phyloP scores from a whole-genome alignment of 192 early-diverging fungal species.

The Cetraspora pellucida region DNA sequence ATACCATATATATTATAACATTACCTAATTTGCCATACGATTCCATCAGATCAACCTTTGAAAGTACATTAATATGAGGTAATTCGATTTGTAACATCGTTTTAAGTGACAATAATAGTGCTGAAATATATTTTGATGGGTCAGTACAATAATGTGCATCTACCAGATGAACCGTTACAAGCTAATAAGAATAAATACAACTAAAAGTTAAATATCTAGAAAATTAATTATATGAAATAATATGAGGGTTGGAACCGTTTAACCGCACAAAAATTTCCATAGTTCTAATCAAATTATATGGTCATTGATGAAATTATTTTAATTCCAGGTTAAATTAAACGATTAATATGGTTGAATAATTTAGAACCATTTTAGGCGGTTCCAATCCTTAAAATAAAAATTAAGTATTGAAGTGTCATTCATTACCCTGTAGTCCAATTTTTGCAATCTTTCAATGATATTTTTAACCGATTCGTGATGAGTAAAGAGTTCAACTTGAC shows the following conservation, averaged over 20 bases:
- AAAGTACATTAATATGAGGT: constrained; percentile 96
- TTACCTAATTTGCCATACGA: constrained; percentile 70
- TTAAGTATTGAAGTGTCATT: not conserved
- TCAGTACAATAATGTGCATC: constrained; percentile 94
- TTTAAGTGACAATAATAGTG: constrained; percentile 84
- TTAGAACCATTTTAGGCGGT: too few species aligned
- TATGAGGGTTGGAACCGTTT: too few species aligned
- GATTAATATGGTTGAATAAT: constrained; percentile 25
- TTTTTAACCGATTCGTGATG: constrained; percentile 85
- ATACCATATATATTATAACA: not conserved
- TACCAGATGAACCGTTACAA: constrained; percentile 83
- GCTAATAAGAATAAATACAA: constrained; percentile 39
- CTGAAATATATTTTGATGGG: constrained; percentile 90
- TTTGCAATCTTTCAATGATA: constrained; percentile 71
- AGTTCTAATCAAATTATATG: too few species aligned
- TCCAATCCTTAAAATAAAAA: constrained; percentile 1
- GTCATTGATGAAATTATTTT: too few species aligned
- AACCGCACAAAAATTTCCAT: too few species aligned
- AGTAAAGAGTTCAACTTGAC: constrained; percentile 98
- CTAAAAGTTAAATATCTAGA: constrained; percentile 1
- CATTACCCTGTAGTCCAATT: constrained; percentile 67
- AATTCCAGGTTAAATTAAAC: not conserved
- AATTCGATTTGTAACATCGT: constrained; percentile 93
- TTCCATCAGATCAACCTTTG: constrained; percentile 90
- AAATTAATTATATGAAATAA: too few species aligned